phyloP scores from a whole-genome alignment of 805 yeast species.

The Hanseniaspora guilliermondii region DNA sequence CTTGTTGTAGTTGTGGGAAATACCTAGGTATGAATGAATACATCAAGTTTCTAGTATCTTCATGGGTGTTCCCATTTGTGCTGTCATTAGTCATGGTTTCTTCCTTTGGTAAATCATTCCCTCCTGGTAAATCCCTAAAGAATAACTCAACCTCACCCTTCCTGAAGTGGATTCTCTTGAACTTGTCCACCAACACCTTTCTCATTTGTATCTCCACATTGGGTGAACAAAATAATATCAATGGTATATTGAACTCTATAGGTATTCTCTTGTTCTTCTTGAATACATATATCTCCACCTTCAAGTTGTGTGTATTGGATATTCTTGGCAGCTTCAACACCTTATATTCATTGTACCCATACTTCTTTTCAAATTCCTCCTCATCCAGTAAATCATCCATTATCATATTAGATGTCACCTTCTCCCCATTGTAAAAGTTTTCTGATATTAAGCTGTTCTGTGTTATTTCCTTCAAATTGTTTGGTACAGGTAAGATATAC shows the following conservation, averaged over 20 bases:
- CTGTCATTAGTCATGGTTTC: not conserved
- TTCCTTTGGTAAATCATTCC: not conserved
- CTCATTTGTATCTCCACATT: conserved; percentile 47
- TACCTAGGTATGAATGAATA: conserved; percentile 10
- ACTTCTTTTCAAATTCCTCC: not conserved
- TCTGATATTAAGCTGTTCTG: conserved; percentile 65
- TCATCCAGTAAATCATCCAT: not conserved
- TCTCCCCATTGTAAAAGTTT: conserved; percentile 27
- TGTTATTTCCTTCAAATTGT: conserved; percentile 56
- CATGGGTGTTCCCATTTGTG: not conserved
- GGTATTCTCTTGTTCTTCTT: conserved; percentile 56
- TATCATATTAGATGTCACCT: conserved; percentile 17
- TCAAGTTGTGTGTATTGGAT: conserved; percentile 5
- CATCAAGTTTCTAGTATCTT: conserved; percentile 3
- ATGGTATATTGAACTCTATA: conserved; percentile 74
- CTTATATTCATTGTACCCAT: not conserved
- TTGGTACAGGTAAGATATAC: conserved; percentile 44
- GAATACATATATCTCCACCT: not conserved
- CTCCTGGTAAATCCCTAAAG: conserved; percentile 16
- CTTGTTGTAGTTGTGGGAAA: conserved; percentile 13
- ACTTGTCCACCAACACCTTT: conserved; percentile 29
- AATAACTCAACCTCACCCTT: conserved; percentile 28
- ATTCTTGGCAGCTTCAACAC: conserved; percentile 10
- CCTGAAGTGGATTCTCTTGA: conserved; percentile 33
- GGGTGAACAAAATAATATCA: conserved; percentile 59